phyloP scores from a whole-genome alignment of 2,329 filamentous ascomycete genomes.

The Arthrocladium fulminans region DNA sequence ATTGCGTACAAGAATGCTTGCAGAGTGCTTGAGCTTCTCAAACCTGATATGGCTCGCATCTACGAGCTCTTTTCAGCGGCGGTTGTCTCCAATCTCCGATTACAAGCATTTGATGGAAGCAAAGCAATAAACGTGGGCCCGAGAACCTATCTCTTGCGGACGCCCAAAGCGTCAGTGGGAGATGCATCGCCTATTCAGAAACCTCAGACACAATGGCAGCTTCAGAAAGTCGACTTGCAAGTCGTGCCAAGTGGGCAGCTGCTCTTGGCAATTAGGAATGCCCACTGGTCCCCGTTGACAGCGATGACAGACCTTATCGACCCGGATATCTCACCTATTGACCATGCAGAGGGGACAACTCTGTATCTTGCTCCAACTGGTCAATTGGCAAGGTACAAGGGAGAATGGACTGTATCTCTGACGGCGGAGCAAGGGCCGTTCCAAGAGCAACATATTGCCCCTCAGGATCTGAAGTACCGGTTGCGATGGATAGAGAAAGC shows the following conservation, averaged over 20 bases:
- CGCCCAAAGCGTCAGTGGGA: background rate
- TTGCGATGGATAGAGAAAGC: background rate
- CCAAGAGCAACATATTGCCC: background rate
- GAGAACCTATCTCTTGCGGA: background rate
- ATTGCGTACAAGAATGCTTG: constrained; percentile 22
- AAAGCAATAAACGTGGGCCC: background rate
- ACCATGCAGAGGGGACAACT: background rate
- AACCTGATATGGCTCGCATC: constrained; percentile 17
- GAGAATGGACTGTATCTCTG: background rate
- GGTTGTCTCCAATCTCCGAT: constrained; percentile 19
- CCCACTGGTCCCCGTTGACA: constrained; percentile 1
- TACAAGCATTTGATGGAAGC: background rate
- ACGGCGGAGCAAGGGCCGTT: background rate
- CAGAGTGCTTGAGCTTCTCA: constrained; percentile 20
- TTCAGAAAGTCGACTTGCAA: constrained; percentile 16
- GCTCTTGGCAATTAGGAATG: constrained; percentile 11
- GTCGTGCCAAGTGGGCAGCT: constrained; percentile 18
- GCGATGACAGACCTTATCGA: background rate
- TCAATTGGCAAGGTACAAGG: constrained; percentile 5
- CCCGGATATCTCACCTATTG: background rate
- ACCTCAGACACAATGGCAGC: background rate
- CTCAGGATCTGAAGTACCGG: background rate
- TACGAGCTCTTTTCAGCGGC: constrained; percentile 20
- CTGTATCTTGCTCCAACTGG: constrained; percentile 6
- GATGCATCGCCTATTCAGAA: background rate